Conservation (phyloP, 192 early-diverging fungal genomes). For the Linderina pennispora region DNA sequence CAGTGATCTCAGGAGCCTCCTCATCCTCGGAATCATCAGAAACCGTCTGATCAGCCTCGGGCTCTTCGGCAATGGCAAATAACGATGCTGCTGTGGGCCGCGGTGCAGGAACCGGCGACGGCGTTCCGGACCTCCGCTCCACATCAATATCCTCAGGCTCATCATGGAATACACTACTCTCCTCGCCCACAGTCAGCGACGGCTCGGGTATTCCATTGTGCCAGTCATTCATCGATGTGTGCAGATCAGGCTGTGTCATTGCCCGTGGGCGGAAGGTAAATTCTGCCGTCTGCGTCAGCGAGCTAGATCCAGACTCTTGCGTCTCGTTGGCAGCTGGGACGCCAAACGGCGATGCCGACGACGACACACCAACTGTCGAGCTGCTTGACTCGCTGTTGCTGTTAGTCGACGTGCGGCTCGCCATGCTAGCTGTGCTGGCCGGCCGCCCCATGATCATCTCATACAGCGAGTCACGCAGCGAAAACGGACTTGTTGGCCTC, state of each 20-base stretch:
- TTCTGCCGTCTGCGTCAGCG: background rate
- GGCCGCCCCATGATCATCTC: conserved; percentile 47
- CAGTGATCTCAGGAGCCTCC: background rate
- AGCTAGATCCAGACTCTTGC: too few relatives aligned
- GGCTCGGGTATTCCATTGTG: too few relatives aligned
- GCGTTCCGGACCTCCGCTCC: background rate
- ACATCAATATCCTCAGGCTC: too few relatives aligned
- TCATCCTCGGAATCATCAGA: conserved; percentile 1
- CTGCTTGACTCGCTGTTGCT: conserved; percentile 35
- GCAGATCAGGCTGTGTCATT: conserved; percentile 23
- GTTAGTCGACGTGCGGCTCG: conserved; percentile 20
- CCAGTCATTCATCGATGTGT: conserved; percentile 6
- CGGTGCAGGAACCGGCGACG: background rate
- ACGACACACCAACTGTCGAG: conserved; percentile 16
- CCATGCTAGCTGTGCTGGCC: conserved; percentile 22
- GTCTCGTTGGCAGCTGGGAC: background rate
- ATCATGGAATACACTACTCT: too few relatives aligned
- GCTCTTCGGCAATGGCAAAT: background rate
- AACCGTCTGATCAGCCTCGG: background rate
- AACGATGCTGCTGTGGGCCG: background rate
- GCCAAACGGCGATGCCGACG: background rate
- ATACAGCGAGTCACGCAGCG: conserved; percentile 40
- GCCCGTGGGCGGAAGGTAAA: conserved; percentile 1
- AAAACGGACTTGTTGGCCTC: conserved; percentile 27
- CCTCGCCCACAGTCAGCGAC: background rate